Evolutionary conservation across 2,329 filamentous ascomycete species (phyloP).

Genomic region (Cytospora piceae): DNA sequence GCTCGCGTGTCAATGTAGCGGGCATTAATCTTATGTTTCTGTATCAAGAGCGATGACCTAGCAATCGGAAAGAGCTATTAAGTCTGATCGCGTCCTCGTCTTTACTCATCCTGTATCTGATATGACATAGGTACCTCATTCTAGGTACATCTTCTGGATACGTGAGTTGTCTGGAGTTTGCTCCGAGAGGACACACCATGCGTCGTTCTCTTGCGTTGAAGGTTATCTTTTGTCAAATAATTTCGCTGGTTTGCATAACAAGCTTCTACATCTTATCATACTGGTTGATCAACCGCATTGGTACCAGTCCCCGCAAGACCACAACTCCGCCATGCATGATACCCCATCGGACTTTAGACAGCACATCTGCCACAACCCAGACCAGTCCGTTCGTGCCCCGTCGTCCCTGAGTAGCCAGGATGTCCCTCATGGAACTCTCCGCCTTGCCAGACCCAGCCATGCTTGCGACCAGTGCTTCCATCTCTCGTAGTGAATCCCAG

Average conservation of each 20-base stretch:
- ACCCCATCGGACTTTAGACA: slow-evolving; percentile 63
- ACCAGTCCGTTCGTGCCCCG: slow-evolving; percentile 56
- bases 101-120: too few species aligned
- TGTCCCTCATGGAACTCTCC: slow-evolving; percentile 40
- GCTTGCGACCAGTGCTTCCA: slow-evolving; percentile 46
- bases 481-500: slow-evolving; percentile 54
- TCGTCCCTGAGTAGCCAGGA: slow-evolving; percentile 45
- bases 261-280: slow-evolving; percentile 28
- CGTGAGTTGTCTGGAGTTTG: too few species aligned
- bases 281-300: slow-evolving; percentile 38
- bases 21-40: too few species aligned
- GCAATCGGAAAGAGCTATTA: too few species aligned
- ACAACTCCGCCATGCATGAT: slow-evolving; percentile 65
- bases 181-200: too few species aligned
- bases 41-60: too few species aligned
- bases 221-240: too few species aligned
- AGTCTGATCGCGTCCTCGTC: too few species aligned
- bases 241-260: not conserved
- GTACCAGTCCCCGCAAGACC: slow-evolving; percentile 49
- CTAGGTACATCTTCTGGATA: too few species aligned
- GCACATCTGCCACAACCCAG: slow-evolving; percentile 56
- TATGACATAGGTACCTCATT: too few species aligned
- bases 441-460: slow-evolving; percentile 41
- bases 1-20: too few species aligned
- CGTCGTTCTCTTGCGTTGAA: too few species aligned